Evolutionary conservation across 805 yeast genomes (phyloP), one percentile per base, ranked within the genome.

Genomic region (Candida ascalaphidarum): DNA sequence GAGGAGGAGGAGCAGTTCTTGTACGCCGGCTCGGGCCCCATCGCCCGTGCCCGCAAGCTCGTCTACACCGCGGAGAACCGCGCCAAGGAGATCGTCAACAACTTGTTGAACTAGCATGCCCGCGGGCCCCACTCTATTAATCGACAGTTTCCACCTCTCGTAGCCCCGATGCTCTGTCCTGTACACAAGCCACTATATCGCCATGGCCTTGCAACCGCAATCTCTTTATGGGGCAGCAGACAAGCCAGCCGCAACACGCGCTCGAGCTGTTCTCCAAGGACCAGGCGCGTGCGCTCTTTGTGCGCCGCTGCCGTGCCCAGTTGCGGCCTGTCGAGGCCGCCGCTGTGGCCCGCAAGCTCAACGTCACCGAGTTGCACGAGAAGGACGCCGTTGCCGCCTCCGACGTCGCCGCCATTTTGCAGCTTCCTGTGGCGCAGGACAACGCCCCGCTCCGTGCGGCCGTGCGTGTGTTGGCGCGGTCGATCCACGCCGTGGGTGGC

Each of bases 401-500:
- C 18, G 56, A 52, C 19, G 32, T 55, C 14, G 39, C 46, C 7
- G 39, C 27, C 12, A 29, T 55, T 16, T 40, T 55, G 8, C 48
- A 41, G 25, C 23, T 52, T 10, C 23, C 40, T 1, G n/a, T n/a
- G n/a, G n/a, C n/a, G n/a, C n/a, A n/a, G n/a, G n/a, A n/a, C n/a
- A n/a, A n/a, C n/a, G n/a, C n/a, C n/a, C n/a, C n/a, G n/a, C n/a
- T n/a, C n/a, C n/a, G n/a, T n/a, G n/a, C n/a, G n/a, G n/a, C n/a
- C n/a, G n/a, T n/a, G n/a, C n/a, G n/a, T n/a, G n/a, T n/a, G n/a
- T n/a, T n/a, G n/a, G n/a, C n/a, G n/a, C n/a, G n/a, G 5, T 48
- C 69, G 4, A 45, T 72, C 11, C 47, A 51, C 17, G 58, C 61
- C 4, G 30, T 79, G 17, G 63, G 74, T 1, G 53, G 55, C 16